A percentile compares a stretch with the other conserved stretches of the same genome.
phyloP scores from a whole-genome alignment of 2,329 filamentous ascomycete genomes.

The Claviceps sorghi region DNA sequence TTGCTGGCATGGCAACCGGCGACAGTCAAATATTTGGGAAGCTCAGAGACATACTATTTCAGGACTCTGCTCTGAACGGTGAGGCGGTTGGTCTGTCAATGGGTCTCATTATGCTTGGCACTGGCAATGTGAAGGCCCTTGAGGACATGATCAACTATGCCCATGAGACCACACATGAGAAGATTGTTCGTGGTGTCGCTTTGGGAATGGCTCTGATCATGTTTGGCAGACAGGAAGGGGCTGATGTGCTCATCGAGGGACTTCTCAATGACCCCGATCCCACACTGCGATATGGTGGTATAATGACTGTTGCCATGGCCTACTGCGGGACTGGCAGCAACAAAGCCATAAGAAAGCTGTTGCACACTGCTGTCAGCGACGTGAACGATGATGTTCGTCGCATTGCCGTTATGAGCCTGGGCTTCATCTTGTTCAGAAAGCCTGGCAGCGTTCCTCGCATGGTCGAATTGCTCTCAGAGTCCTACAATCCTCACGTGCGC shows the following conservation, averaged over 20 bases:
- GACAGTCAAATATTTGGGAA: slow-evolving; percentile 83
- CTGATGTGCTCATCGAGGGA: slow-evolving; percentile 86
- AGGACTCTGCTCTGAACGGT: slow-evolving; percentile 89
- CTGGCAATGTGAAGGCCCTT: slow-evolving; percentile 83
- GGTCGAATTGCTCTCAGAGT: slow-evolving; percentile 95
- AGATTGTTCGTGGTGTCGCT: slow-evolving; percentile 90
- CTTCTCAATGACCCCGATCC: slow-evolving; percentile 88
- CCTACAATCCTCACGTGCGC: slow-evolving; percentile 95
- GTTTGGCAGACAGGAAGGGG: slow-evolving; percentile 89
- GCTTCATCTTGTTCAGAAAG: slow-evolving; percentile 97
- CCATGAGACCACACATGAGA: slow-evolving; percentile 96
- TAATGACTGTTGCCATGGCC: slow-evolving; percentile 94
- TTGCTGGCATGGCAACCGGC: slow-evolving; percentile 94
- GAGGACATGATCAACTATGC: slow-evolving; percentile 97
- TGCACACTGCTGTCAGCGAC: slow-evolving; percentile 94
- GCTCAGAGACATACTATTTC: slow-evolving; percentile 75
- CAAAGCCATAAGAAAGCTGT: slow-evolving; percentile 89
- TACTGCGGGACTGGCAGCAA: slow-evolving; percentile 97
- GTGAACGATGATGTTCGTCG: slow-evolving; percentile 95
- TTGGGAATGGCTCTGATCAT: slow-evolving; percentile 97
- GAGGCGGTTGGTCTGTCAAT: slow-evolving; percentile 92
- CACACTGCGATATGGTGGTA: slow-evolving; percentile 87
- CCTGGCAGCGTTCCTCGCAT: slow-evolving; percentile 93
- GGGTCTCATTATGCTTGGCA: slow-evolving; percentile 96
- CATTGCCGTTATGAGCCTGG: slow-evolving; percentile 92